A percentile compares a stretch with the other conserved stretches of the same genome.
Conservation (phyloP, 179 eudicot genomes). For the Amaranthus tricolor region DNA sequence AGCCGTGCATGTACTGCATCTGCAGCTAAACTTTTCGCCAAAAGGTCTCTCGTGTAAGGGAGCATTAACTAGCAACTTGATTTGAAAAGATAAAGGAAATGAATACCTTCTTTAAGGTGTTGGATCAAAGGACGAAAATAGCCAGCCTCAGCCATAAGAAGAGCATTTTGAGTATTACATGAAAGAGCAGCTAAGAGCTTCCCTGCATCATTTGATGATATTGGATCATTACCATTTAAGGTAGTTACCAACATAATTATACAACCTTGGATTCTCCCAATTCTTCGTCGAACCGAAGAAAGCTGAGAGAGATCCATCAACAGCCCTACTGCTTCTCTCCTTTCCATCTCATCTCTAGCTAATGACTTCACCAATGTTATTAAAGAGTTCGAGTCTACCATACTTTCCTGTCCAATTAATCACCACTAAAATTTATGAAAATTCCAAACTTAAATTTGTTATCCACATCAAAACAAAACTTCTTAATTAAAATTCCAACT, state of each 20-base stretch:
- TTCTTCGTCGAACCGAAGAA: constrained; percentile 50
- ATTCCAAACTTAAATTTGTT: too few relatives aligned
- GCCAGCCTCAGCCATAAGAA: constrained; percentile 96
- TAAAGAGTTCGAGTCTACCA: constrained; percentile 55
- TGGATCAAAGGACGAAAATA: constrained; percentile 77
- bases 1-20: too few relatives aligned
- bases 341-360: constrained; percentile 63
- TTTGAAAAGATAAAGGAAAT: not conserved
- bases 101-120: constrained; percentile 74
- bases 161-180: constrained; percentile 80
- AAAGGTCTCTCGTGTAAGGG: too few relatives aligned
- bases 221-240: constrained; percentile 60
- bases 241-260: constrained; percentile 79
- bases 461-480: too few relatives aligned
- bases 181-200: constrained; percentile 60
- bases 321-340: constrained; percentile 75
- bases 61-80: too few relatives aligned
- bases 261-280: constrained; percentile 85
- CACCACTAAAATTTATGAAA: not conserved
- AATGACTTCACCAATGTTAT: constrained; percentile 65
- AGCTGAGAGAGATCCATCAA: constrained; percentile 53
- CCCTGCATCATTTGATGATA: constrained; percentile 63
- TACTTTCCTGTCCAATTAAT: constrained; percentile 57
- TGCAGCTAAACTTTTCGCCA: too few relatives aligned
- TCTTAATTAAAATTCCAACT: too few relatives aligned